Base-by-base conservation (phyloP, 352 stramenopile genomes). In the Phytopythium oedochilum region DNA sequence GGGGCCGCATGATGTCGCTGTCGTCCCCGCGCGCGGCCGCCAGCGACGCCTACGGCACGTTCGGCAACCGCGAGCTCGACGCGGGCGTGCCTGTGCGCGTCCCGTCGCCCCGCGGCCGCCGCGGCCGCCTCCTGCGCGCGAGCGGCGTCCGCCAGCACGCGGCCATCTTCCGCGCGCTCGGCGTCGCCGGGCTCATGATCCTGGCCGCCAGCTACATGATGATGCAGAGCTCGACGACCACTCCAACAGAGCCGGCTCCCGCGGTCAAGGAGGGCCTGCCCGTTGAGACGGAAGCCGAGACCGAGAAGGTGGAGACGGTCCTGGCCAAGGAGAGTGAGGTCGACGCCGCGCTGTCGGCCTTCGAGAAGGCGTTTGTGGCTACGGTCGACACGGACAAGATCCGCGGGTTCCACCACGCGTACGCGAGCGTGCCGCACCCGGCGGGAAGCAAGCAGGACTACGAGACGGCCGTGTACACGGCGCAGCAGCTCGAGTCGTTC, bases 361-460 rank as follows among this genome's bases (percentile, higher is more conserved):
- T 18, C 32, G 55, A 60, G 55, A 15, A 55, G 23, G 35, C 18
- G 26, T 61, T 61, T n/a, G 38, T 61, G 10, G 28, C 5, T 11
- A 3, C 17, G n/a, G 64, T 71, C 0, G 8, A 65, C 25, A 46
- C 55, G 1, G 10, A 40, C 1, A 66, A 72, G 39, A 50, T 72
- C 22, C 53, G 61, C n/a, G 53, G 63, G 34, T 72, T 66, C 40
- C 56, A 65, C 6, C 60, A 58, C 32, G 57, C 64, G 29, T 71
- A 68, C 38, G 55, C 64, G 14, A 68, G 63, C 26, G 60, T 65
- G 68, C 73, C 73, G 20, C 73, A 83, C 59, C 55, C 52, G 1
- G 70, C 59, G 14, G 68, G 68, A 23, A 63, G 64, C 5, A 48
- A 53, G 31, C 62, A 70, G 39, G 62, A 70, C 49, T 66, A 70